Conservation (phyloP, 306 rosid genomes). For the Lotus japonicus region DNA sequence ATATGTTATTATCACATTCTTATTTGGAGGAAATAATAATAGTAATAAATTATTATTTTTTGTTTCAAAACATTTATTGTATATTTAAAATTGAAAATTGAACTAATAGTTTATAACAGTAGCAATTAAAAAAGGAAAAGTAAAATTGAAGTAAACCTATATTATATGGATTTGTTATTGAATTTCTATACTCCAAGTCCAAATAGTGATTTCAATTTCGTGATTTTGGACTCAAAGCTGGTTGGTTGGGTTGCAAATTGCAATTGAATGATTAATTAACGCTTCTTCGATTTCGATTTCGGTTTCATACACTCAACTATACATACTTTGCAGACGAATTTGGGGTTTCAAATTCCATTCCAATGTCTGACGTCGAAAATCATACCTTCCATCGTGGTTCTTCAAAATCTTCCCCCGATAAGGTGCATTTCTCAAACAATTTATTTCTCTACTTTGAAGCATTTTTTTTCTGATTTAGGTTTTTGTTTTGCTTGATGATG, state of each 20-base stretch:
- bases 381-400: conserved; percentile 18
- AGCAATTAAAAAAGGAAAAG: too few species aligned
- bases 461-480: background rate
- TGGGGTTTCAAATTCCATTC: conserved; percentile 29
- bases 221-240: background rate
- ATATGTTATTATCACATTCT: too few species aligned
- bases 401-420: conserved; percentile 30
- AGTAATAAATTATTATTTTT: too few species aligned
- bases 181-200: background rate
- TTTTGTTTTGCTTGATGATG: background rate
- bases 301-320: background rate
- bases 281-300: conserved; percentile 8
- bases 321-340: conserved; percentile 3
- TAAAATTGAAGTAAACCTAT: too few species aligned
- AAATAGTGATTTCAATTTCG: background rate
- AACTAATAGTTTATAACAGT: too few species aligned
- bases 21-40: too few species aligned
- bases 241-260: too few species aligned
- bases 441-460: background rate
- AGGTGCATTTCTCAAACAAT: conserved; percentile 2
- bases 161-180: too few species aligned
- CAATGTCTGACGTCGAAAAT: conserved; percentile 54
- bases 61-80: too few species aligned
- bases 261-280: background rate
- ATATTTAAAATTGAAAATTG: too few species aligned